A percentile compares a stretch with the other conserved stretches of the same genome.
Evolutionary conservation across 352 stramenopile species (phyloP).

Genomic region (Phytopythium delawarense): DNA sequence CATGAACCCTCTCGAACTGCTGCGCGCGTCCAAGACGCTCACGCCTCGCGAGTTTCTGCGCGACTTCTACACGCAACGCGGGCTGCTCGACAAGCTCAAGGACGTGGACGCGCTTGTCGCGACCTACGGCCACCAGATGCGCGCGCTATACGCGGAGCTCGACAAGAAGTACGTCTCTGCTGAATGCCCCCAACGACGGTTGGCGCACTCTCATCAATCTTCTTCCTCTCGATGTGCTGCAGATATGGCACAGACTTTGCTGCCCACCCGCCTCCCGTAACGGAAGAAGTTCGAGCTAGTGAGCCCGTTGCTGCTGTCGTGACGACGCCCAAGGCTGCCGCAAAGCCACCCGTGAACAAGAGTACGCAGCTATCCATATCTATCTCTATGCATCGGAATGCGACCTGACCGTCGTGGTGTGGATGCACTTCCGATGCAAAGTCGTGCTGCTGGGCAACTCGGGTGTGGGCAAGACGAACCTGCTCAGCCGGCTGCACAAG

Average conservation of each 20-base stretch:
- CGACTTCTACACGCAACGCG: conserved; percentile 67
- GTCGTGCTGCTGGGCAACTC: conserved; percentile 84
- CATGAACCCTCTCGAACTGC: conserved; percentile 51
- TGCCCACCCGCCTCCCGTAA: conserved; percentile 42
- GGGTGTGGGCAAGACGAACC: conserved; percentile 82
- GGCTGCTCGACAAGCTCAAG: conserved; percentile 59
- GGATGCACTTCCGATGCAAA: conserved; percentile 11
- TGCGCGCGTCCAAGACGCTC: conserved; percentile 47
- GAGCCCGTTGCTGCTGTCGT: conserved; percentile 21
- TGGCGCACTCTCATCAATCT: too few species aligned
- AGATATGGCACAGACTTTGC: conserved; percentile 67
- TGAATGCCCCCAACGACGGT: too few species aligned
- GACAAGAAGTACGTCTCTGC: conserved; percentile 53
- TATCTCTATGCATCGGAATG: neutral
- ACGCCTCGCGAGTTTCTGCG: conserved; percentile 60
- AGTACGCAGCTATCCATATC: conserved; percentile 24
- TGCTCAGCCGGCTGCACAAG: conserved; percentile 77
- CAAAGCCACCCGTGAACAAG: conserved; percentile 59
- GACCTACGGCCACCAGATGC: conserved; percentile 47
- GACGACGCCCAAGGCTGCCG: conserved; percentile 23
- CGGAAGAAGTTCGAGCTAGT: conserved; percentile 22
- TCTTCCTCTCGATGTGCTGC: neutral
- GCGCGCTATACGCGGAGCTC: conserved; percentile 52
- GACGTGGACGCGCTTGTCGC: conserved; percentile 61
- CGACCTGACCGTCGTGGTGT: neutral